Conservation (phyloP, 2,329 filamentous ascomycete genomes). For the Exophiala bonariae region DNA sequence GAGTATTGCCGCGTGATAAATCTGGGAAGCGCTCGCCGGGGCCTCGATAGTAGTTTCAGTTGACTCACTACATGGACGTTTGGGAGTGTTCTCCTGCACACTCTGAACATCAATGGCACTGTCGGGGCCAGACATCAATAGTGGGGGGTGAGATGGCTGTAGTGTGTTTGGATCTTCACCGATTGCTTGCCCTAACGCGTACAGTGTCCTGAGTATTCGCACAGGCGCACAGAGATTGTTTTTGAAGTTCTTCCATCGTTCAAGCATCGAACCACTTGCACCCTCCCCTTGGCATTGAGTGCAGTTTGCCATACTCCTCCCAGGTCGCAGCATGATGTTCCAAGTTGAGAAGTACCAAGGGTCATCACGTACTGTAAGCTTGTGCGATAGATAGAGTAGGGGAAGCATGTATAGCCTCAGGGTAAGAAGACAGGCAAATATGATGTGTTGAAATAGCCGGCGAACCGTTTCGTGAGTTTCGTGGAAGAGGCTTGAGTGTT, state of each 20-base stretch:
- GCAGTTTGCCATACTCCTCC: slow-evolving; percentile 3
- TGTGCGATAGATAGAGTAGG: slow-evolving; percentile 19
- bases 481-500: slow-evolving; percentile 34
- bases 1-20: slow-evolving; percentile 19
- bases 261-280: neutral
- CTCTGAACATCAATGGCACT: slow-evolving; percentile 8
- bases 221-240: slow-evolving; percentile 4
- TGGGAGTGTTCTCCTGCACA: slow-evolving; percentile 3
- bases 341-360: slow-evolving; percentile 15
- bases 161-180: slow-evolving; percentile 12
- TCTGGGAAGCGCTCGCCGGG: slow-evolving; percentile 13
- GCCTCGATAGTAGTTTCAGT: slow-evolving; percentile 2
- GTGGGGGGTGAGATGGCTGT: slow-evolving; percentile 1
- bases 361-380: slow-evolving; percentile 13
- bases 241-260: slow-evolving; percentile 7
- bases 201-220: slow-evolving; percentile 13
- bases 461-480: slow-evolving; percentile 16
- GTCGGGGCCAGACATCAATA: neutral
- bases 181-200: slow-evolving; percentile 9
- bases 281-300: neutral
- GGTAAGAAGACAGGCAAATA: slow-evolving; percentile 16
- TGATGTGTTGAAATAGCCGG: slow-evolving; percentile 14
- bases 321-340: slow-evolving; percentile 11
- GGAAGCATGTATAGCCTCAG: slow-evolving; percentile 22
- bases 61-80: neutral